Conservation (phyloP, 208 protist species). For the Acanthamoeba lenticulata region DNA sequence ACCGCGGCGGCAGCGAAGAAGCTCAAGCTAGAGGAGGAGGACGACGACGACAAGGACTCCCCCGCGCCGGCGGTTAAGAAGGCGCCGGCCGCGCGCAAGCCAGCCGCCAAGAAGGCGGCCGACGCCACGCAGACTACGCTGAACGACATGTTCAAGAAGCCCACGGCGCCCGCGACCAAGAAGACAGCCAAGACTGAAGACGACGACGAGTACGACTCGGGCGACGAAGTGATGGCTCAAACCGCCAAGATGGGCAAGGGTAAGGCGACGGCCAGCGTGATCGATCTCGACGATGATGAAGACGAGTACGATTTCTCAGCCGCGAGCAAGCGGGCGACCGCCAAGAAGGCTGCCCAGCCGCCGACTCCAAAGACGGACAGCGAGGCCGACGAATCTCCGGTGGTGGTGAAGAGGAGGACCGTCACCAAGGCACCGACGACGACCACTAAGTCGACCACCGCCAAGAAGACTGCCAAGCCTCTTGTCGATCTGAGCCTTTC, state of each 20-base stretch:
- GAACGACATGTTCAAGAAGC: conserved; percentile 64
- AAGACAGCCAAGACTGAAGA: not conserved
- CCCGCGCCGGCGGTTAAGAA: not conserved
- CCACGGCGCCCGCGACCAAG: not conserved
- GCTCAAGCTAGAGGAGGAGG: conserved; percentile 12
- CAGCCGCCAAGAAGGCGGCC: not conserved
- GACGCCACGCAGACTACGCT: conserved; percentile 24
- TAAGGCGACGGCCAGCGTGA: not conserved
- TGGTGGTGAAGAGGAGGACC: not conserved
- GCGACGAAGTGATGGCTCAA: conserved; percentile 17
- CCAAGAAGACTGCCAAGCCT: not conserved
- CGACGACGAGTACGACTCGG: conserved; percentile 30
- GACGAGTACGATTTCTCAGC: not conserved
- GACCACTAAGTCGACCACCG: not conserved
- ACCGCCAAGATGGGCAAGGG: conserved; percentile 23
- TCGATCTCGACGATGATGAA: conserved; percentile 28
- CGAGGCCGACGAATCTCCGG: conserved; percentile 34
- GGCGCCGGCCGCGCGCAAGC: not conserved
- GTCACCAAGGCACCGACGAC: not conserved
- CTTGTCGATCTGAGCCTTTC: conserved; percentile 3
- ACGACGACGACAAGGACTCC: not conserved
- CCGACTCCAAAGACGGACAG: not conserved
- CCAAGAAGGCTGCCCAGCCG: not conserved
- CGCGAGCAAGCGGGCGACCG: conserved; percentile 26
- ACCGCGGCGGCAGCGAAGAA: not conserved